Base-by-base conservation (phyloP, 768 basidiomycete species). In the Hygrocybe coccinea region DNA sequence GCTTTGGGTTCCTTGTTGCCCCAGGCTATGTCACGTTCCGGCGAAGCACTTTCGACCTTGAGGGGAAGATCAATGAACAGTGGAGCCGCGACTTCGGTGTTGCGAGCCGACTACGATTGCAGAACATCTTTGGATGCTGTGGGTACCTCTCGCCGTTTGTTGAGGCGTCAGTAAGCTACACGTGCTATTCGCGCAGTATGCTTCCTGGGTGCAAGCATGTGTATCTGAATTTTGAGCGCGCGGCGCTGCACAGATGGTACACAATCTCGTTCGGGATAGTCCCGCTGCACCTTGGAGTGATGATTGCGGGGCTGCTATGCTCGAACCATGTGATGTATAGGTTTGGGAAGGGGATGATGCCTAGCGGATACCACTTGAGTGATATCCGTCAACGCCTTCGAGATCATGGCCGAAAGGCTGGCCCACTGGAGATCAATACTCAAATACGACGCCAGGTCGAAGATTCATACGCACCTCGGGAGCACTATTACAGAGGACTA, bases 281-380 rank as follows among this genome's bases (percentile, higher is more conserved):
- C 10, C 87, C 87, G 1, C 64, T 82, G 12, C 88, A 91, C 56
- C 67, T 91, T 46, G 65, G 64, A n/a, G 74, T 85, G 66, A 89
- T 89, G 63, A 56, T 87, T 58, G 73, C 75, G 1, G 83, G 76
- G 10, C 69, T 91, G 54, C 68, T 91, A 48, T 91, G 86, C 67
- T 84, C 84, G 25, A 90, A 89, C 69, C 89, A 91, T 61, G 83
- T 92, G 67, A 91, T 88, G 22, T 90, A 90, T 67, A 78, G 89
- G 50, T 91, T 91, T 67, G 89, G 89, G 8, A 91, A 90, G 74
- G 89, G 89, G 56, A 84, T 90, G 82, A 89, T 86, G 78, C 89
- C 89, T 29, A 29, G 29, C 8, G 29, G 29, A 29, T 29, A 4
- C 29, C 29, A 29, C 29, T 4, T 29, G 4, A 29, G 29, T 29